Evolutionary conservation across 257 asterid genomes (phyloP), one percentile per base, ranked within the genome.

Genomic region (Gentiana straminea): DNA sequence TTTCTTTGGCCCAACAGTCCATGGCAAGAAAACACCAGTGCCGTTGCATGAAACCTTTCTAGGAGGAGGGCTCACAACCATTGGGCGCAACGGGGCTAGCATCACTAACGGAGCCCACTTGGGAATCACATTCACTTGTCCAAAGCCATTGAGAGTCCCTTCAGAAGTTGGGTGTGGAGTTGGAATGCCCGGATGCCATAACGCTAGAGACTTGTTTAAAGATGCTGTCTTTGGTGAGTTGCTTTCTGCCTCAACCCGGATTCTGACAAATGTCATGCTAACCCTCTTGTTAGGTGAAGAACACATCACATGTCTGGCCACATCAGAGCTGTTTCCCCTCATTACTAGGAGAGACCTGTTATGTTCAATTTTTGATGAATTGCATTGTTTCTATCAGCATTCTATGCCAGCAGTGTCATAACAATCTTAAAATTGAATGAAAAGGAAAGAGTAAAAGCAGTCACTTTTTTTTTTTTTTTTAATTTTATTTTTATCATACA

Each of bases 321-420:
- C 87, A 46, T 88, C 97, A 8, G 97, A 82, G 60, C 99, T 88
- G 59, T 80, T 85, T 61, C 94, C 97, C 73, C 97, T 80, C 99
- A 92, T 92, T 57, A 92, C 91, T 51, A 92, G 38, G 38, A 88
- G 83, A 60, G 97, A 81, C 79, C 99, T 92, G 91, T 54, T 35
- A 65, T 52, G 24, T 24, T 24, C 24, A 24, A 24, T 24, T 24
- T 24, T 24, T 24, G 1, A 24, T 24, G 24, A 24, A 24, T 24
- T 24, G 24, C 24, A 24, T 24, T 24, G 24, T 24, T 24, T 24
- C 24, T 24, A 24, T 24, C 24, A 24, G 24, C 24, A 24, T 24
- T 24, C 24, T 24, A 24, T 24, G 24, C 24, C 24, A 24, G 24
- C 24, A 24, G 24, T 24, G 24, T 24, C 24, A 24, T 24, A 24